Base-by-base conservation (phyloP, 2,329 filamentous ascomycete species). In the Fusarium paranaense region DNA sequence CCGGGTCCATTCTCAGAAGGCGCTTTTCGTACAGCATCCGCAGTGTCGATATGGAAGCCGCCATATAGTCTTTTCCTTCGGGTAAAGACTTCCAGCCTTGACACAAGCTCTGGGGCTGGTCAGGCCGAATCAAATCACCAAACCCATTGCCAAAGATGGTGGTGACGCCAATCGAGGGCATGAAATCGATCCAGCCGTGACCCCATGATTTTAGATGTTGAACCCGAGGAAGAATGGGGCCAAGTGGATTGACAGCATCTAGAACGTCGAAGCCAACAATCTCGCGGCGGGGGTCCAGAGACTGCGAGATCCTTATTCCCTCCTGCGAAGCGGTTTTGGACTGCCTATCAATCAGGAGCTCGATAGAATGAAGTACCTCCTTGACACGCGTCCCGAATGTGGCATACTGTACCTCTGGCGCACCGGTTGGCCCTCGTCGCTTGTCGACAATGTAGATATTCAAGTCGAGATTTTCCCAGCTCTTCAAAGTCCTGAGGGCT, bases 11-110 rank as follows among this genome's bases (percentile, higher is more conserved):
- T 1, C 63, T 64, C 14, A 57, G 40, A 6, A 73, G 56, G 0
- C 62, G 40, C 10, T 54, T 66, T 20, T 67, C 54, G 7, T 62
- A 62, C 4, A 71, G 27, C 59, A 68, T 72, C 9, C 62, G 47
- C 35, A 72, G 27, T 2, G 69, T 68, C 1, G 68, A 72, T 0
- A 72, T 9, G 0, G 69, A 72, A 1, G 64, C 10, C 5, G 52
- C 54, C 3, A 71, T 9, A 1, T 71, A 72, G 6, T 72, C 64
- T 1, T 35, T 56, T 4, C 54, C 68, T 7, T 0, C 3, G 0
- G 69, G 68, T 2, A 71, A 20, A 0, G 22, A 58, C 32, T 35
- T 64, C 69, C 68, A 72, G 0, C 2, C 50, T 11, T 58, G 30
- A 0, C 69, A 71, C 1, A 71, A 16, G 0, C 0, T 5, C 4